Evolutionary conservation across 345 rosid species (phyloP).

Genomic region (Microcos paniculata): DNA sequence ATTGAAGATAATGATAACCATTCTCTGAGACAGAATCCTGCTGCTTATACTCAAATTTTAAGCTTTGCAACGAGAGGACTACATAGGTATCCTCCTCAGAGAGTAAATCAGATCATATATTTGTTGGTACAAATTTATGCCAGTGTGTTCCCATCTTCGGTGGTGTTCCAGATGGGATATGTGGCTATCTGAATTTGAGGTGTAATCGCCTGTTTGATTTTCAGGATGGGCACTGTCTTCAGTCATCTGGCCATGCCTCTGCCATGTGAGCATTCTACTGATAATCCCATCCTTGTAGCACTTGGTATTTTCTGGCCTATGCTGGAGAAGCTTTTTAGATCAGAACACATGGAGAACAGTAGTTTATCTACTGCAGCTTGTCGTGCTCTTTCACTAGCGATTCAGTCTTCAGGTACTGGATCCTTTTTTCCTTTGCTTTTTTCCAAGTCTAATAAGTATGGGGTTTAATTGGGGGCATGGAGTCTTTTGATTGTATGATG

Average conservation of each 20-base stretch:
- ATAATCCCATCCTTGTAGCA: constrained; percentile 63
- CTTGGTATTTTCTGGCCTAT: constrained; percentile 87
- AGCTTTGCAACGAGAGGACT: constrained; percentile 78
- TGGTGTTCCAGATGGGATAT: not conserved
- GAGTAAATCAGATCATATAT: constrained; percentile 10
- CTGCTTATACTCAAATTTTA: constrained; percentile 59
- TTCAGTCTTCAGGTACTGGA: constrained; percentile 81
- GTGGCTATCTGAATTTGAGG: constrained; percentile 8
- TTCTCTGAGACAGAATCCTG: constrained; percentile 67
- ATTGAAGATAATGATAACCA: constrained; percentile 53
- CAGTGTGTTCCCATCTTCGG: not conserved
- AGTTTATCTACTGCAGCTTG: constrained; percentile 82
- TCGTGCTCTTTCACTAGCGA: constrained; percentile 87
- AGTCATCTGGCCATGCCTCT: constrained; percentile 60
- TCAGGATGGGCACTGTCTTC: constrained; percentile 89
- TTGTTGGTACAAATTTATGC: constrained; percentile 14
- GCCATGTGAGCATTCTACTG: constrained; percentile 47
- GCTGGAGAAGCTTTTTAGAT: constrained; percentile 76
- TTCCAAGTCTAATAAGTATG: not conserved
- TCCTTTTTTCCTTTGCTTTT: constrained; percentile 12
- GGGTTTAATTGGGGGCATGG: constrained; percentile 11
- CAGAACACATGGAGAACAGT: constrained; percentile 83
- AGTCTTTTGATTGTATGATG: constrained; percentile 15
- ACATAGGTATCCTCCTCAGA: constrained; percentile 54
- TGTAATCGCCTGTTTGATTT: constrained; percentile 17